Conservation (phyloP, 2,329 filamentous ascomycete species). For the Alternaria alternata region DNA sequence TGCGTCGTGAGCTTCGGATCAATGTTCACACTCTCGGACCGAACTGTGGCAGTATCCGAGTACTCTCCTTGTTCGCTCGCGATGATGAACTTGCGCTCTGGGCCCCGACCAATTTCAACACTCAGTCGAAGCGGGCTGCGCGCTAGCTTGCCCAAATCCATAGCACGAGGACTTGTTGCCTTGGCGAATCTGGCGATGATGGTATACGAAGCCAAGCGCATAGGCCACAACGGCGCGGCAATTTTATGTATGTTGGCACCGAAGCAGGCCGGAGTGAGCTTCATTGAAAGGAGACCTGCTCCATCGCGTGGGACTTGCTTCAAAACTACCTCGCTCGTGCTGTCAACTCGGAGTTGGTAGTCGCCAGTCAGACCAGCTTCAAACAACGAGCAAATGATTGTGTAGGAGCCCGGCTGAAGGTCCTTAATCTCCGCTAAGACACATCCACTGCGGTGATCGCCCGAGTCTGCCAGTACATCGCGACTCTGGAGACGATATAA, state of each 20-base stretch:
- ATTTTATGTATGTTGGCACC: constrained; percentile 60
- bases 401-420: constrained; percentile 79
- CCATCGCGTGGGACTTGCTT: constrained; percentile 73
- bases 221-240: constrained; percentile 59
- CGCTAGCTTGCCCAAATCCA: constrained; percentile 38
- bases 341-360: constrained; percentile 79
- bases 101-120: constrained; percentile 75
- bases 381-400: constrained; percentile 89
- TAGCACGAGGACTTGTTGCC: constrained; percentile 37
- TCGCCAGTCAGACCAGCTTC: constrained; percentile 77
- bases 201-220: constrained; percentile 68
- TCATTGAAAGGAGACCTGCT: constrained; percentile 74
- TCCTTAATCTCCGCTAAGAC: constrained; percentile 70
- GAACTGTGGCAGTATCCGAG: constrained; percentile 70
- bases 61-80: constrained; percentile 77
- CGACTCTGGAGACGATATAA: constrained; percentile 73
- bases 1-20: constrained; percentile 65
- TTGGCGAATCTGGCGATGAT: constrained; percentile 61
- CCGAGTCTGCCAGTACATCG: constrained; percentile 82
- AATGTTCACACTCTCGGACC: constrained; percentile 78
- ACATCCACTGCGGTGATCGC: constrained; percentile 86
- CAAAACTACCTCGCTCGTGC: constrained; percentile 65
- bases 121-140: constrained; percentile 70
- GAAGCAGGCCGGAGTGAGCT: constrained; percentile 64
- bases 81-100: constrained; percentile 70